These are phyloP conservation scores for Amanita molliuscula DNA, from an alignment of 768 basidiomycete species.

Conservation along the genomic window DNA sequence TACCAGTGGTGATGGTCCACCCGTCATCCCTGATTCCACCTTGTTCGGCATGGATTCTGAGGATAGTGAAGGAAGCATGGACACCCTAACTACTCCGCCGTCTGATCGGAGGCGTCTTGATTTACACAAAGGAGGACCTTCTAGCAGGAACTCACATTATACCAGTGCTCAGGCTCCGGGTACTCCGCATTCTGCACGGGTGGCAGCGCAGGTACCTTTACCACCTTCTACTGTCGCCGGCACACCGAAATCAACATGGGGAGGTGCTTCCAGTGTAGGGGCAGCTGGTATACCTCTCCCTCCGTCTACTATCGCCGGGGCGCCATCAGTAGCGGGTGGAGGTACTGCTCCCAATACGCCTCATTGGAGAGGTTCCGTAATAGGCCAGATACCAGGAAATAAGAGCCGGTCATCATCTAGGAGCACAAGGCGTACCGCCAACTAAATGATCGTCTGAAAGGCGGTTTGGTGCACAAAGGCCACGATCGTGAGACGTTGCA, in stretches of 20 bases:
- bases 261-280: not conserved
- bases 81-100: constrained; percentile 22
- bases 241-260: not conserved
- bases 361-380: constrained; percentile 2
- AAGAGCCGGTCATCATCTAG: constrained; percentile 3
- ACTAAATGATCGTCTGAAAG: not conserved
- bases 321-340: not conserved
- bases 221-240: constrained; percentile 7
- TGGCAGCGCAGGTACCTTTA: constrained; percentile 2
- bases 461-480: not conserved
- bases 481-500: not conserved
- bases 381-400: not conserved
- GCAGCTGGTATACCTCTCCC: constrained; percentile 1
- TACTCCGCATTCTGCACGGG: constrained; percentile 7
- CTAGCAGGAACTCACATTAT: not conserved
- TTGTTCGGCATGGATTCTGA: constrained; percentile 6
- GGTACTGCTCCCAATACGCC: constrained; percentile 3
- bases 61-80: constrained; percentile 11
- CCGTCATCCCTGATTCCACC: constrained; percentile 6
- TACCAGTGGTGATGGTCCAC: constrained; percentile 2
- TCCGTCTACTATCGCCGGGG: not conserved
- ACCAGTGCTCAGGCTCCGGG: not conserved
- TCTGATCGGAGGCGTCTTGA: constrained; percentile 5
- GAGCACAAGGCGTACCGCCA: not conserved
- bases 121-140: not conserved